phyloP scores from a whole-genome alignment of 1,284 basidiomycete species.

The Fistulinella cinereoalba region DNA sequence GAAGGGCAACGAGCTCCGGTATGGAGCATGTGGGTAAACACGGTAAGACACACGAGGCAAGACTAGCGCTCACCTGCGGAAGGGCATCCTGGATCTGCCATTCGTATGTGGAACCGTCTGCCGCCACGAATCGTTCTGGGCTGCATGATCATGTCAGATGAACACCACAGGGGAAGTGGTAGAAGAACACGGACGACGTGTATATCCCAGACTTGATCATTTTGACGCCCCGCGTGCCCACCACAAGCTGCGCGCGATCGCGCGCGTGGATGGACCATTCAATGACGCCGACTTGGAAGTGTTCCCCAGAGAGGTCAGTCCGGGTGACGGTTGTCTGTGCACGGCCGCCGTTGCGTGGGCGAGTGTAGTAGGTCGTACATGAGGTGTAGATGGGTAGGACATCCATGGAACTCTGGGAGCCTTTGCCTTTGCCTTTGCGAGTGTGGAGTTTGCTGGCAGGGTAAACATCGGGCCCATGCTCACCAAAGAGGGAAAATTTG shows the following conservation, averaged over 20 bases:
- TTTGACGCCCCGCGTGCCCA: conserved; percentile 26
- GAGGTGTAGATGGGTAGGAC: conserved; percentile 15
- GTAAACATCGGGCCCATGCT: no score
- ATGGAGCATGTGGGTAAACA: neutral
- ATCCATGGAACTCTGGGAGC: no score
- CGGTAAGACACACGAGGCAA: neutral
- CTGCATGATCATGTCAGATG: no score
- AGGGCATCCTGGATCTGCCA: conserved; percentile 27
- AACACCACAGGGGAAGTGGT: neutral
- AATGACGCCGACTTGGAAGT: conserved; percentile 29
- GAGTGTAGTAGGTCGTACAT: conserved; percentile 13
- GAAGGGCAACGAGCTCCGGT: conserved; percentile 27
- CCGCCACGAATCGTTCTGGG: conserved; percentile 27
- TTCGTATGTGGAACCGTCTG: conserved; percentile 25
- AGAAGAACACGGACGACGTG: conserved; percentile 27
- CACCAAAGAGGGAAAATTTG: conserved; percentile 19
- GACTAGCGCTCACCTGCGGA: conserved; percentile 28
- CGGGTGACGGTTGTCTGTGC: conserved; percentile 28
- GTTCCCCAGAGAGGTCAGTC: conserved; percentile 18
- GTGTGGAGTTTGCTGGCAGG: no score
- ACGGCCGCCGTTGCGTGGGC: conserved; percentile 9
- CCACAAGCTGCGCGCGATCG: conserved; percentile 15
- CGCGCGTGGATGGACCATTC: conserved; percentile 23
- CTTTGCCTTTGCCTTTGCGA: no score
- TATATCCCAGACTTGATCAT: conserved; percentile 25